Base-by-base conservation (phyloP, 345 rosid species). In the Hypericum perforatum region DNA sequence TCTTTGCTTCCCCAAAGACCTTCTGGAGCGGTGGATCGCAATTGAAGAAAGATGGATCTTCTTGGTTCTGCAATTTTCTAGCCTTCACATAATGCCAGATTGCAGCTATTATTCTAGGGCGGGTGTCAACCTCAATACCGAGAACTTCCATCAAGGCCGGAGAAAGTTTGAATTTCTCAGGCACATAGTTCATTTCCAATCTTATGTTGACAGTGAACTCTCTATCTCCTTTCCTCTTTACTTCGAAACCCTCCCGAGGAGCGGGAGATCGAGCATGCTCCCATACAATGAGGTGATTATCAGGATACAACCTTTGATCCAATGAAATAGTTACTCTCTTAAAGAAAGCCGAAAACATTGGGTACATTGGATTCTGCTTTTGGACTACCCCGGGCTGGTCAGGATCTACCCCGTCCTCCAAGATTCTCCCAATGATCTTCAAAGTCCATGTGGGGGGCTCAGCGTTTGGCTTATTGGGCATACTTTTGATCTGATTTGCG, bases 81-180 rank as follows among this genome's bases (percentile, higher is more conserved):
- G 96, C 98, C 76, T 92, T 92, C 15, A 88, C 98, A 62, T 92
- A 92, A 68, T 92, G 98, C 98, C 98, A 92, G 61, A 92, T 78
- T 32, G 94, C 94, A 65, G 95, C 94, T n/a, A 92, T 88, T 52
- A 88, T 82, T 75, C 98, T 79, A 3, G 98, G 96, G 40, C 96
- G 84, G 8, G 94, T 87, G 56, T 88, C 98, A 51, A 88, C 98
- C 64, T 92, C 98, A 52, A 87, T 83, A 50, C 98, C 95, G 29
- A 92, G 90, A 71, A 92, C 95, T 63, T 92, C 98, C 80, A 72
- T 82, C 76, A 92, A 72, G 45, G 89, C 73, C 41, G 88, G 74
- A 59, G 98, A 88, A 45, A 92, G 94, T 85, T 92, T 92, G 62
- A 67, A 92, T 72, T 92, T 92, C 65, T 88, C 98, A 37, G 98